A percentile compares a stretch with the other conserved stretches of the same genome.
Evolutionary conservation across 495 filamentous ascomycete genomes (phyloP).

Genomic region (Rostrohypoxylon terebratum): DNA sequence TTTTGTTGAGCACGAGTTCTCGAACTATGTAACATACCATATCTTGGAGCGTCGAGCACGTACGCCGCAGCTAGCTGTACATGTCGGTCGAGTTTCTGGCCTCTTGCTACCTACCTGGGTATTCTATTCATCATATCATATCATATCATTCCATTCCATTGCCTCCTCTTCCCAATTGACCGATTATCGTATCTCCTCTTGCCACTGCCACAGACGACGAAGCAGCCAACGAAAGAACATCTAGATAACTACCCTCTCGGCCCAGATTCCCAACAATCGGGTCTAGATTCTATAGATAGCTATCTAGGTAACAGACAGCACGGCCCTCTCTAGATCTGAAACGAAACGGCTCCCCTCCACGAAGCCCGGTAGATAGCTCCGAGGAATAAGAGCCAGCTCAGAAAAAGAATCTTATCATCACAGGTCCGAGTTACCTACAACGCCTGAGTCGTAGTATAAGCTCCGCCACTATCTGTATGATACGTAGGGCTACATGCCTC

Average conservation of each 20-base stretch:
- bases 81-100: slow-evolving; percentile 2
- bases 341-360: background rate
- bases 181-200: background rate
- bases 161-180: background rate
- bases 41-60: background rate
- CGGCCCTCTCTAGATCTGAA: background rate
- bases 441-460: background rate
- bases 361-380: background rate
- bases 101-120: background rate
- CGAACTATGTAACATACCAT: slow-evolving; percentile 1
- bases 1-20: slow-evolving; percentile 4
- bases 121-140: background rate
- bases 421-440: slow-evolving; percentile 2
- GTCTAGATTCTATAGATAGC: slow-evolving; percentile 3
- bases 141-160: background rate
- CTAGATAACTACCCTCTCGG: background rate
- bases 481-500: background rate
- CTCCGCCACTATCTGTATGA: slow-evolving; percentile 4
- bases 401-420: background rate
- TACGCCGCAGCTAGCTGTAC: background rate
- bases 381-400: background rate
- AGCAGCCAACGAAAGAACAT: background rate
- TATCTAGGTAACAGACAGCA: slow-evolving; percentile 3
- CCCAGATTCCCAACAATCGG: background rate
- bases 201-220: background rate